Evolutionary conservation across 2,329 filamentous ascomycete genomes (phyloP).

Genomic region (Dothideomycetes sp.): DNA sequence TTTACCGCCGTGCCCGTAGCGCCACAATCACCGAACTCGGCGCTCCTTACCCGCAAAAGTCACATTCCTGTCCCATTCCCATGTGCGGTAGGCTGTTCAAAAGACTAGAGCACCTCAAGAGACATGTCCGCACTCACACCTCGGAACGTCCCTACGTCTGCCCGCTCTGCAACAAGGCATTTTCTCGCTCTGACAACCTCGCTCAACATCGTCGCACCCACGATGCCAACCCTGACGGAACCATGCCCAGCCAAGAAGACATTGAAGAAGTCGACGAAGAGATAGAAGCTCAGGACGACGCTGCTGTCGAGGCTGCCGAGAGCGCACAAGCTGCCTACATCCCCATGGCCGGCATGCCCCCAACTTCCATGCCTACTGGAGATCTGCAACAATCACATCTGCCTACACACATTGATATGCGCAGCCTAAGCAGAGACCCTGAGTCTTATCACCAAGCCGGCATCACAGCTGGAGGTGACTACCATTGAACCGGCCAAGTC

Average conservation of each 20-base stretch:
- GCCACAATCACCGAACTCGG: slow-evolving; percentile 94
- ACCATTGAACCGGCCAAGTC: too few relatives aligned
- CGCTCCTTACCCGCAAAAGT: slow-evolving; percentile 84
- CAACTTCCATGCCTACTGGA: slow-evolving; percentile 4
- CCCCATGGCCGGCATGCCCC: slow-evolving; percentile 11
- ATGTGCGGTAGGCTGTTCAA: slow-evolving; percentile 97
- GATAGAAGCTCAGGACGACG: slow-evolving; percentile 67
- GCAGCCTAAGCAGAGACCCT: slow-evolving; percentile 15
- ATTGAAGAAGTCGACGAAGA: slow-evolving; percentile 83
- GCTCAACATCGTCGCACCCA: slow-evolving; percentile 85
- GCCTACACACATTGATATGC: slow-evolving; percentile 23
- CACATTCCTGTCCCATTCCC: slow-evolving; percentile 97
- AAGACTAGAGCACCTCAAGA: slow-evolving; percentile 96
- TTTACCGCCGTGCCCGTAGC: slow-evolving; percentile 80
- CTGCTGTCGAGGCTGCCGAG: slow-evolving; percentile 21
- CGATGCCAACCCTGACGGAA: slow-evolving; percentile 57
- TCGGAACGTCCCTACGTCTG: slow-evolving; percentile 98
- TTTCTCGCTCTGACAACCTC: slow-evolving; percentile 96
- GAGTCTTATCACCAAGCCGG: neutral
- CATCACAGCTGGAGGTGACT: neutral
- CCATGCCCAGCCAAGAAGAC: slow-evolving; percentile 66
- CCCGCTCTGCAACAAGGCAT: slow-evolving; percentile 96
- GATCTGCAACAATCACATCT: slow-evolving; percentile 9
- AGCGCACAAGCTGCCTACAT: slow-evolving; percentile 16
- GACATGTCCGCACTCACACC: slow-evolving; percentile 97